These are phyloP conservation scores for Cyclotella atomus DNA, from an alignment of 108 stramenopile species.

Conservation along the genomic window DNA sequence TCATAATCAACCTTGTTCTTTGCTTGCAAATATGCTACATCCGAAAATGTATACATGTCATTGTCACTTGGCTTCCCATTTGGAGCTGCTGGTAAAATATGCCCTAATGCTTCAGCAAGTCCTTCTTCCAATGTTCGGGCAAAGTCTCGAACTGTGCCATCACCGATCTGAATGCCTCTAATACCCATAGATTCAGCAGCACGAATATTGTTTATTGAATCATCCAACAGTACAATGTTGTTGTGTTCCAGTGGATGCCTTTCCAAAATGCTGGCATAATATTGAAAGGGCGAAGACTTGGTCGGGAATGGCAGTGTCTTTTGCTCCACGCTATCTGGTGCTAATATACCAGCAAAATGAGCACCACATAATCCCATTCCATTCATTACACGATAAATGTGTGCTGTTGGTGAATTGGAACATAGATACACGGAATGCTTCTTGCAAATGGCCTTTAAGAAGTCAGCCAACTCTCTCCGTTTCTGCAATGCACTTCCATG, in stretches of 20 bases:
- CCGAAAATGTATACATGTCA: slow-evolving; percentile 52
- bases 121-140: slow-evolving; percentile 59
- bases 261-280: slow-evolving; percentile 50
- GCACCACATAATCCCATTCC: slow-evolving; percentile 60
- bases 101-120: slow-evolving; percentile 55
- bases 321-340: slow-evolving; percentile 63
- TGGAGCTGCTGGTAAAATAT: slow-evolving; percentile 37
- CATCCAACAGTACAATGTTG: slow-evolving; percentile 48
- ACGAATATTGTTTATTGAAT: slow-evolving; percentile 59
- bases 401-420: slow-evolving; percentile 81
- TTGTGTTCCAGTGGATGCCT: slow-evolving; percentile 26
- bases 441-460: slow-evolving; percentile 20
- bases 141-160: not conserved
- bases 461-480: slow-evolving; percentile 32
- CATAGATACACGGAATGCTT: slow-evolving; percentile 60
- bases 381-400: slow-evolving; percentile 62
- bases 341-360: slow-evolving; percentile 46
- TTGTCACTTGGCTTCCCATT: not conserved
- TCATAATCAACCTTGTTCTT: slow-evolving; percentile 82
- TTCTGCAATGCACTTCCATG: slow-evolving; percentile 43
- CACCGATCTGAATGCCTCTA: slow-evolving; percentile 48
- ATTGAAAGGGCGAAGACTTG: slow-evolving; percentile 63
- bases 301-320: slow-evolving; percentile 58
- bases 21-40: slow-evolving; percentile 68
- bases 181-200: slow-evolving; percentile 45